Evolutionary conservation across 1,284 basidiomycete species (phyloP).

Genomic region (Limonomyces culmigenus): DNA sequence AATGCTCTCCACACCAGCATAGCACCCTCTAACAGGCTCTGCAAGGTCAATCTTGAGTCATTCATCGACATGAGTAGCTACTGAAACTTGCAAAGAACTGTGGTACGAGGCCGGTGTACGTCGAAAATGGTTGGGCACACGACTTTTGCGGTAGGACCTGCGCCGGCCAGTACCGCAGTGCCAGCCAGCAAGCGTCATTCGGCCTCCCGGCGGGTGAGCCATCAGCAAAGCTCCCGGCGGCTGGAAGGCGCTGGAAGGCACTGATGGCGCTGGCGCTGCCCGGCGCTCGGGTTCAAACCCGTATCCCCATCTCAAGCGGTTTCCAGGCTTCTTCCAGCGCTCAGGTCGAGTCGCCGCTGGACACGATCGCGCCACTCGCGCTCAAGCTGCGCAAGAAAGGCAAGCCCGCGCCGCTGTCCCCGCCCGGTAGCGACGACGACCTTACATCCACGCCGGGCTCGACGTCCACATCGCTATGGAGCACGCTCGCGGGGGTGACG

Average conservation of each 20-base stretch:
- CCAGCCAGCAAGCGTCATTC: too few relatives aligned
- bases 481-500: conserved; percentile 18
- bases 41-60: background rate
- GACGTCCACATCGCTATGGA: conserved; percentile 13
- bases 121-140: background rate
- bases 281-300: too few relatives aligned
- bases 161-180: background rate
- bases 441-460: conserved; percentile 2
- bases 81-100: background rate
- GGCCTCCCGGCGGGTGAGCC: too few relatives aligned
- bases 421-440: background rate
- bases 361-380: too few relatives aligned
- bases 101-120: background rate
- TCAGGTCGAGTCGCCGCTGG: too few relatives aligned
- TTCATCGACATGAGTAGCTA: background rate
- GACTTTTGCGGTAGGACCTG: background rate
- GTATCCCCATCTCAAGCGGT: too few relatives aligned
- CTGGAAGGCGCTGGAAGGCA: too few relatives aligned
- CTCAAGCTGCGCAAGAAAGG: too few relatives aligned
- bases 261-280: too few relatives aligned
- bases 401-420: background rate
- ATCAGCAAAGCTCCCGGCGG: too few relatives aligned
- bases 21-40: background rate
- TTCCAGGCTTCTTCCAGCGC: too few relatives aligned
- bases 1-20: background rate